phyloP scores from a whole-genome alignment of 1,284 basidiomycete genomes.

The Naganishia albida region DNA sequence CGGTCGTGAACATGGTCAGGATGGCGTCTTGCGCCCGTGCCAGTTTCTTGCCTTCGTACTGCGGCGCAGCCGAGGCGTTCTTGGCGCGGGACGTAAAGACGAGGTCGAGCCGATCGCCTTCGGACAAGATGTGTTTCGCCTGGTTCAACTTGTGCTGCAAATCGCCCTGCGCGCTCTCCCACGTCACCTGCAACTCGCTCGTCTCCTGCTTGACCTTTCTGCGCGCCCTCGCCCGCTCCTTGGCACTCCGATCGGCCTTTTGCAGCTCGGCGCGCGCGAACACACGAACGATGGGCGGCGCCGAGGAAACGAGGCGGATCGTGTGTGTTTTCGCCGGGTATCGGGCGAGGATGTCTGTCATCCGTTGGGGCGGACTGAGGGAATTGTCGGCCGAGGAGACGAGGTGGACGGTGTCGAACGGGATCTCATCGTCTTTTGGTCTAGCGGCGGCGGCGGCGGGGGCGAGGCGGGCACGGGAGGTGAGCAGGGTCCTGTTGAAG shows the following conservation, averaged over 20 bases:
- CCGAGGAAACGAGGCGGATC: conserved; percentile 40
- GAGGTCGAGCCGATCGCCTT: conserved; percentile 48
- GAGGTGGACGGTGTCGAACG: conserved; percentile 45
- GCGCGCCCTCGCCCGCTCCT: conserved; percentile 37
- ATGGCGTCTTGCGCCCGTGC: conserved; percentile 65
- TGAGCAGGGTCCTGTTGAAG: conserved; percentile 1
- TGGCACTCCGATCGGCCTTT: conserved; percentile 26
- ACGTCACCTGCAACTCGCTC: conserved; percentile 50
- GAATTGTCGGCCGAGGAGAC: conserved; percentile 39
- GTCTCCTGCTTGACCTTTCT: conserved; percentile 44
- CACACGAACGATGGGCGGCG: conserved; percentile 47
- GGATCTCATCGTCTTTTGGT: conserved; percentile 37
- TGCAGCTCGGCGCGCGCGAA: conserved; percentile 36
- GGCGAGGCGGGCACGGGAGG: neutral
- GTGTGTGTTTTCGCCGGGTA: conserved; percentile 37
- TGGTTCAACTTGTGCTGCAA: conserved; percentile 44
- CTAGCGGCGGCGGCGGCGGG: too few species aligned
- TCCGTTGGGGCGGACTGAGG: conserved; percentile 37
- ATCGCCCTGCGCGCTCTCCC: conserved; percentile 47
- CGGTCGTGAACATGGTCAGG: conserved; percentile 63
- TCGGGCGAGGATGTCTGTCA: conserved; percentile 37
- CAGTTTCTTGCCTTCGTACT: conserved; percentile 27
- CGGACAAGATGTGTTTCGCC: conserved; percentile 41
- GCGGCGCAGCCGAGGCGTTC: conserved; percentile 1
- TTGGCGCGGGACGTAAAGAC: conserved; percentile 38